Base-by-base conservation (phyloP, 371 early-diverging fungal species). In the Enterospora canceri region DNA sequence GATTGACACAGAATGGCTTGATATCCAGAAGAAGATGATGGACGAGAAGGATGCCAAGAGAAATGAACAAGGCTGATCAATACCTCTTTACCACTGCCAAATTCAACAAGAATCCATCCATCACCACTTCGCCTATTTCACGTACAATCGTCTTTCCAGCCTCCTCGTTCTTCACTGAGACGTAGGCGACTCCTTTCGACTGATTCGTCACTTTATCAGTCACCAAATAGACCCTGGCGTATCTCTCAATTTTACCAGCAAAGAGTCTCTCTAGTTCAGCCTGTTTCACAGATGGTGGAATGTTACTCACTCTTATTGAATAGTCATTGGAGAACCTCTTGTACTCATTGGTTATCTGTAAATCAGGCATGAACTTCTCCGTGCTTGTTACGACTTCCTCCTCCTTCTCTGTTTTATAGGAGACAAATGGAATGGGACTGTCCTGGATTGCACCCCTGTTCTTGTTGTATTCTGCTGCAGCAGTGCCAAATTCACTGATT, bases 171-270 rank as follows among this genome's bases (percentile, higher is more conserved):
- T 3, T 28, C 8, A 3, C 8, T 3, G 5, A 31, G 19, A 56
- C 62, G 57, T 65, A 65, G 2, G 66, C 66, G n/a, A 60, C 3
- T 46, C 66, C 66, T 4, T 32, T 4, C 8, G 53, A 51, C 5
- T 18, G 21, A 4, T 12, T 4, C 28, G 3, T 65, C 8, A 40
- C 62, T 51, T 60, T 60, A 21, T 65, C 66, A 58, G 2, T 59
- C 24, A 57, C 46, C 5, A 65, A 51, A 56, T 57, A 8, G 5
- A 58, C 3, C 24, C 19, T 40, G 18, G 12, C 30, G 32, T 29
- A 2, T n/a, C 19, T 4, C 23, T 29, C n/a, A 8, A 15, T 15
- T 4, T 35, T 28, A 12, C n/a, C 23, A 12, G 19, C 18, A 31
- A 61, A 46, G 18, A 62, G 2, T 1, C 5, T 26, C 12, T 8